Base-by-base conservation (phyloP, 139 green algal genomes). In the Chlamydomonas sp. region DNA sequence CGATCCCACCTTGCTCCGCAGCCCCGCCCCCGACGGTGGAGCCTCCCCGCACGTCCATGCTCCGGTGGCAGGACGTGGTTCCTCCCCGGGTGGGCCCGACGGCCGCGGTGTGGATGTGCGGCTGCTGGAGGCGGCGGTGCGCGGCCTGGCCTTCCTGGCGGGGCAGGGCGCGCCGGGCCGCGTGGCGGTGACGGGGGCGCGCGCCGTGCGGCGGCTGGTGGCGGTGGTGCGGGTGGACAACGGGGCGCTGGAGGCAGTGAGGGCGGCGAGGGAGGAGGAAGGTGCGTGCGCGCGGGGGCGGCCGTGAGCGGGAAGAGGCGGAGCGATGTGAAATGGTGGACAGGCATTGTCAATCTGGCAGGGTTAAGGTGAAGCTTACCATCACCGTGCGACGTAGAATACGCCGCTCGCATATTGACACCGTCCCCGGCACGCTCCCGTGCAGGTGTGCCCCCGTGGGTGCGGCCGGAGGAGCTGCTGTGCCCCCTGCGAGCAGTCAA, bases 401-500 rank as follows among this genome's bases (percentile, higher is more conserved):
- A 49, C 31, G 31, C 31, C 31, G 31, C 31, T 49, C 31, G 31
- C 31, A 49, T 49, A 49, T 49, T 49, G 31, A 49, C 31, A 49
- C 31, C 31, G 31, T 49, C 31, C 31, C 31, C 31, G 31, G 31
- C 31, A 49, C 31, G 31, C 31, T 49, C 31, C 31, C 71, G 18
- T 60, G 8, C 69, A 82, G 85, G 86, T 15, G 15, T 80, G 0
- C 83, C 90, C 20, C 49, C 60, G 5, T 84, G 73, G 67, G 83
- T 79, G 64, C 17, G 5, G 7, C 57, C 85, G 2, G 72, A 87
- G 17, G 90, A 93, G 83, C 83, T 93, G 8, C 31, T 93, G 20
- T 87, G 77, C 57, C 90, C 90, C 8, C 66, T 91, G 57, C 72
- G 90, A 0, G 79, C 90, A 14, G 72, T 93, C 68, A 93, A 93